Evolutionary conservation across 805 yeast genomes (phyloP).

Genomic region (Saturnispora dispora): DNA sequence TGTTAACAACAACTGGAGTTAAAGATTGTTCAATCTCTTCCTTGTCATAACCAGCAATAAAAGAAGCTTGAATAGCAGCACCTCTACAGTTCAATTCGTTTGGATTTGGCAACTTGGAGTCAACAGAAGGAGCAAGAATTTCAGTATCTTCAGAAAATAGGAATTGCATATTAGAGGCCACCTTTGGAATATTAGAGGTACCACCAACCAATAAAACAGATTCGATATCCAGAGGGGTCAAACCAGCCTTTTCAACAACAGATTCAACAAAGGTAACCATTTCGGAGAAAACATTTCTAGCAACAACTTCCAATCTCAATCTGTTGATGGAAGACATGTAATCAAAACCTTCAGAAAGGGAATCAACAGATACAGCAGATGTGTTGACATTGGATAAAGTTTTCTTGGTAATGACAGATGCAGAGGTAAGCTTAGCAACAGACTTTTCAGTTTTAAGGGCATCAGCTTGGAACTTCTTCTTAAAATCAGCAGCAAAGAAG

Average conservation of each 20-base stretch:
- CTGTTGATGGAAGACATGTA: conserved; percentile 90
- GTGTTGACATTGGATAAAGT: conserved; percentile 84
- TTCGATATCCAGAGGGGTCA: conserved; percentile 79
- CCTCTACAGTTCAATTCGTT: conserved; percentile 88
- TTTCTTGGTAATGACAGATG: conserved; percentile 76
- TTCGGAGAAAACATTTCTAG: conserved; percentile 66
- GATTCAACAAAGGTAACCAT: conserved; percentile 69
- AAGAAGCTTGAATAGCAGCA: conserved; percentile 92
- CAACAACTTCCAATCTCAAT: conserved; percentile 83
- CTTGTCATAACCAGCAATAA: conserved; percentile 71
- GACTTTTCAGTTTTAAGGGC: conserved; percentile 79
- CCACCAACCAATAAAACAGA: conserved; percentile 93
- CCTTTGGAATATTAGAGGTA: conserved; percentile 83
- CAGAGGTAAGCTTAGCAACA: conserved; percentile 77
- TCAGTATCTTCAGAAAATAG: conserved; percentile 75
- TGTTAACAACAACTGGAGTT: conserved; percentile 77
- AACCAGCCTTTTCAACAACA: conserved; percentile 70
- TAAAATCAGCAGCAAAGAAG: conserved; percentile 85
- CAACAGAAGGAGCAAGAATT: conserved; percentile 67
- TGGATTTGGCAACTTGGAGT: conserved; percentile 75
- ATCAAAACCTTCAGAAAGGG: conserved; percentile 89
- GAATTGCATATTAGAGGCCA: conserved; percentile 62
- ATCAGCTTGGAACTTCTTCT: conserved; percentile 75
- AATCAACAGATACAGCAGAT: conserved; percentile 88
- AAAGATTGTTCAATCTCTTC: conserved; percentile 74